These are phyloP conservation scores for Proliferodiscus dingleyae DNA, from an alignment of 2,329 filamentous ascomycete species.

Conservation along the genomic window DNA sequence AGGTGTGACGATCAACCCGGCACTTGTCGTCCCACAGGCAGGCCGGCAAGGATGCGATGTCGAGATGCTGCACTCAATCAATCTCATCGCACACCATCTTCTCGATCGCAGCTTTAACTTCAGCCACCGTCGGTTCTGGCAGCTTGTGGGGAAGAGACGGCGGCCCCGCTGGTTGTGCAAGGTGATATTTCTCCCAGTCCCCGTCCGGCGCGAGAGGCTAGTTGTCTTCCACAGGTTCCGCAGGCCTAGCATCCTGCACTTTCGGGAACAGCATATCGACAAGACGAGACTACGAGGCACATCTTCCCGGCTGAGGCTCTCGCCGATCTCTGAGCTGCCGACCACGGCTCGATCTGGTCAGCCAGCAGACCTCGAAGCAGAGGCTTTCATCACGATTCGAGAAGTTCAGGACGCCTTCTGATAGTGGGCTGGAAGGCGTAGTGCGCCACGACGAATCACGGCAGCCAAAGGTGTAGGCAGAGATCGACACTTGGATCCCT, in stretches of 20 bases:
- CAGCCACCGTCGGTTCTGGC: background rate
- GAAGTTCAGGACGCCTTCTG: slow-evolving; percentile 8
- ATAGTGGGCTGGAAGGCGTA: slow-evolving; percentile 3
- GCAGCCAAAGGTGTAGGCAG: slow-evolving; percentile 11
- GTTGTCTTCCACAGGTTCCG: too few relatives aligned
- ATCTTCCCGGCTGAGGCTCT: background rate
- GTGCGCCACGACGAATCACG: slow-evolving; percentile 19
- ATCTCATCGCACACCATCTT: background rate
- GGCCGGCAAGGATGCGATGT: background rate
- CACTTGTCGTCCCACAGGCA: slow-evolving; percentile 2
- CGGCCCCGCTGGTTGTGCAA: too few relatives aligned
- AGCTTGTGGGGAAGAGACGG: background rate
- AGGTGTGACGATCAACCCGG: slow-evolving; percentile 4
- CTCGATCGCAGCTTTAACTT: background rate
- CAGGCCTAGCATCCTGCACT: background rate
- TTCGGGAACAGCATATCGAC: too few relatives aligned
- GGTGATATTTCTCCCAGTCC: too few relatives aligned
- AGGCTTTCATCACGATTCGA: slow-evolving; percentile 16
- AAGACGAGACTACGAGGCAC: background rate
- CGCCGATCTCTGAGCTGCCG: slow-evolving; percentile 1
- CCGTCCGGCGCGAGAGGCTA: too few relatives aligned
- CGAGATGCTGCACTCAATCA: background rate
- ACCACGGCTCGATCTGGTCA: slow-evolving; percentile 1
- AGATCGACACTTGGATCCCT: slow-evolving; percentile 23
- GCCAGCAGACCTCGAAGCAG: background rate